Conservation (phyloP, 2,329 filamentous ascomycete species). For the Epichloe hybrida region DNA sequence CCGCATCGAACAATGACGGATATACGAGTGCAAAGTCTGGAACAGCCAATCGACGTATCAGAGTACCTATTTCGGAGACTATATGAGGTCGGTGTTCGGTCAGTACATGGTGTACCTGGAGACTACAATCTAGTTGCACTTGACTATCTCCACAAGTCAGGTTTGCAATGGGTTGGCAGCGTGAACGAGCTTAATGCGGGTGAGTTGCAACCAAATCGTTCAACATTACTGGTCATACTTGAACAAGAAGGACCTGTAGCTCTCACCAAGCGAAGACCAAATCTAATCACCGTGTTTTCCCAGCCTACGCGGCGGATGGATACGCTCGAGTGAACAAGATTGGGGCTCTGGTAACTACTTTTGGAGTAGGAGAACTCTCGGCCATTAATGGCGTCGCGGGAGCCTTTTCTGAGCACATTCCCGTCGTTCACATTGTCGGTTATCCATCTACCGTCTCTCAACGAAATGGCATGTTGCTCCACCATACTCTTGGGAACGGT, state of each 20-base stretch:
- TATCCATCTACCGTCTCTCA: slow-evolving; percentile 36
- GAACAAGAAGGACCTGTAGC: neutral
- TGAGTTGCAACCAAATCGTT: slow-evolving; percentile 18
- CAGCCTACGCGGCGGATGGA: slow-evolving; percentile 67
- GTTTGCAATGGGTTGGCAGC: slow-evolving; percentile 53
- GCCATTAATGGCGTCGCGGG: slow-evolving; percentile 62
- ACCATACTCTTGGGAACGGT: slow-evolving; percentile 63
- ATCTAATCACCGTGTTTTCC: slow-evolving; percentile 8
- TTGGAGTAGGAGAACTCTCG: slow-evolving; percentile 63
- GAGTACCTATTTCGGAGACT: slow-evolving; percentile 56
- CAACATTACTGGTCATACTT: neutral
- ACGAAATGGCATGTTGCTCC: slow-evolving; percentile 35
- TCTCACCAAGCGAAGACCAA: neutral
- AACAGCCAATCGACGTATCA: slow-evolving; percentile 44
- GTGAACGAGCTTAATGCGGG: slow-evolving; percentile 63
- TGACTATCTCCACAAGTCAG: slow-evolving; percentile 47
- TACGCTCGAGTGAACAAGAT: slow-evolving; percentile 63
- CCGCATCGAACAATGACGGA: slow-evolving; percentile 16
- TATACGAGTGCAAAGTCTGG: slow-evolving; percentile 28
- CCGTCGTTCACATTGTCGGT: slow-evolving; percentile 55
- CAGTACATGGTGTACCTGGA: slow-evolving; percentile 55
- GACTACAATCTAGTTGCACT: slow-evolving; percentile 61
- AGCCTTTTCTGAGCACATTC: slow-evolving; percentile 59
- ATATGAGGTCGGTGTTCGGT: slow-evolving; percentile 48
- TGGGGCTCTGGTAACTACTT: slow-evolving; percentile 58